phyloP scores from a whole-genome alignment of 352 stramenopile species.

The Peronosclerospora sorghi region DNA sequence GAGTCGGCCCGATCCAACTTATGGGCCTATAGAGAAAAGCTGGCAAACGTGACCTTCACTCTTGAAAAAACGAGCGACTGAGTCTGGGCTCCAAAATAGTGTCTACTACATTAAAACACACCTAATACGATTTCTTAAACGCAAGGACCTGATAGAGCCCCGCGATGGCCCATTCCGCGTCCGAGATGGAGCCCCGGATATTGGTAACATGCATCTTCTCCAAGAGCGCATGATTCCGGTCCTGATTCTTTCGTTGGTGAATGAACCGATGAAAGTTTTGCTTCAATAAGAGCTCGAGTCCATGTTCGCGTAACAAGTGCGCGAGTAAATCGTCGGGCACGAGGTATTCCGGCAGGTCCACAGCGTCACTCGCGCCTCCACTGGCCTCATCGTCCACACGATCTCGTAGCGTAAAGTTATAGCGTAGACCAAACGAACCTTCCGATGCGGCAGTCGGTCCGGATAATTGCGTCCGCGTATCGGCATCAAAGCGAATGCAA shows the following conservation, averaged over 20 bases:
- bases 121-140: constrained; percentile 76
- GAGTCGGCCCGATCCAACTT: constrained; percentile 18
- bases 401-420: constrained; percentile 87
- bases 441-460: constrained; percentile 26
- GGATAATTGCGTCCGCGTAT: constrained; percentile 31
- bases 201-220: constrained; percentile 86
- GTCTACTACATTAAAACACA: too few relatives aligned
- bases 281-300: constrained; percentile 73
- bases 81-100: too few relatives aligned
- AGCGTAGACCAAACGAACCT: constrained; percentile 76
- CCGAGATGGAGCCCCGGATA: constrained; percentile 69
- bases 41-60: constrained; percentile 17
- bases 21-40: constrained; percentile 33
- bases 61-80: too few relatives aligned
- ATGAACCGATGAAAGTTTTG: constrained; percentile 84
- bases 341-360: constrained; percentile 87
- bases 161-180: constrained; percentile 80
- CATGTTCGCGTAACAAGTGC: constrained; percentile 53
- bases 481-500: constrained; percentile 62
- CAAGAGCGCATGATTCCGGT: constrained; percentile 53
- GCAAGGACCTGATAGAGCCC: constrained; percentile 79
- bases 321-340: constrained; percentile 73
- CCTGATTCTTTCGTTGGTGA: constrained; percentile 53
- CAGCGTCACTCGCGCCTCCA: constrained; percentile 44
- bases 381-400: constrained; percentile 37